These are phyloP conservation scores for Penicillium sp. DNA, from an alignment of 2,329 filamentous ascomycete genomes.

Conservation along the genomic window DNA sequence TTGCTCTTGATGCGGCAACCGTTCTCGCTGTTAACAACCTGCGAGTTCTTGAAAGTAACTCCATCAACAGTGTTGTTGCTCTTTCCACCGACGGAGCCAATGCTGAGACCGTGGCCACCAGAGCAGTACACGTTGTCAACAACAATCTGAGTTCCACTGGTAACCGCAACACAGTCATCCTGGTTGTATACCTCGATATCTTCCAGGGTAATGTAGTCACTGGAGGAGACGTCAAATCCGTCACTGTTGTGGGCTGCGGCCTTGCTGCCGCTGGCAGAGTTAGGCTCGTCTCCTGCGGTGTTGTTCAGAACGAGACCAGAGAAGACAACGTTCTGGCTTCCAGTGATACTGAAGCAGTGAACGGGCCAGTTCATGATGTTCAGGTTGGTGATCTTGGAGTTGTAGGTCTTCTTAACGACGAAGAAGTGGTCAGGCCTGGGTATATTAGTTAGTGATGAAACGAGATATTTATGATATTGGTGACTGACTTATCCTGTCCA, in stretches of 20 bases:
- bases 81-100: conserved; percentile 56
- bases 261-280: conserved; percentile 41
- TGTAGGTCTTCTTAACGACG: conserved; percentile 43
- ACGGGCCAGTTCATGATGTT: conserved; percentile 51
- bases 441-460: neutral
- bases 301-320: conserved; percentile 50
- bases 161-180: conserved; percentile 48
- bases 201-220: conserved; percentile 52
- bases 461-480: neutral
- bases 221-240: conserved; percentile 57
- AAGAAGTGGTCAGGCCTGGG: conserved; percentile 42
- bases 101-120: conserved; percentile 43
- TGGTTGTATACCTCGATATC: conserved; percentile 53
- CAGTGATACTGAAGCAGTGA: conserved; percentile 48
- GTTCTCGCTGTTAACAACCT: conserved; percentile 53
- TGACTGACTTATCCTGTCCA: conserved; percentile 37
- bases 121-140: conserved; percentile 45
- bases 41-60: conserved; percentile 58
- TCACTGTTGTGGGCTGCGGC: conserved; percentile 57
- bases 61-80: conserved; percentile 51
- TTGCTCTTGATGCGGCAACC: conserved; percentile 51
- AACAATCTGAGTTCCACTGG: conserved; percentile 37
- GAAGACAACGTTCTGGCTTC: conserved; percentile 42
- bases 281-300: conserved; percentile 45
- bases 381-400: conserved; percentile 46